Evolutionary conservation across 2,329 filamentous ascomycete species (phyloP), one percentile per base, ranked within the genome.

Genomic region (Fusarium gaditjirri): DNA sequence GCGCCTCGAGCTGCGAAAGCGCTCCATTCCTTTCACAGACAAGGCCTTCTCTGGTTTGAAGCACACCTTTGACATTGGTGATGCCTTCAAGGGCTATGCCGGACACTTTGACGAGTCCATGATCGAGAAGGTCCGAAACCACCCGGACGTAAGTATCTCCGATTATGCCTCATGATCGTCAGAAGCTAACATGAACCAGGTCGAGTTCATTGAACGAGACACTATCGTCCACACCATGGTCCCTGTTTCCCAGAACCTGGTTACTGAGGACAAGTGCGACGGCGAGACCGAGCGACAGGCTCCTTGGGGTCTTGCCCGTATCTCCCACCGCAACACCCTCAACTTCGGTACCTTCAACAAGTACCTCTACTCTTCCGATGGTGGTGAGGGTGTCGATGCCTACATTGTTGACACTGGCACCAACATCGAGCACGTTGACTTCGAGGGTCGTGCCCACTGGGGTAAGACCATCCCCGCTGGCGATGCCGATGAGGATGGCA

Each of bases 391-490:
- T 82, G 96, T 99, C 76, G 96, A 99, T 84, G 96, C 96, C 80
- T 99, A 99, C 81, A 93, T 99, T 74, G 97, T 99, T 80, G 96
- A 99, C 86, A 99, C 96, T 62, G 97, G 96, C 79, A 97, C 93
- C 88, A 98, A 98, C 87, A 83, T 87, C 76, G 90, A 95, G 53
- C 96, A 99, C 86, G 94, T 97, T 76, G 96, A 99, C 85, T 99
- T 99, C 74, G 95, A 97, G 85, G 96, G 94, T 71, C 95, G 96
- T 83, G 96, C 97, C 77, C 87, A 90, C 79, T 99, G 96, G 96
- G 96, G 96, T 82, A 96, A 97, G 90, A 99, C 96, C 76, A 95
- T 99, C 78, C 97, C 97, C 70, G 76, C 83, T 52, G 91, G 91
- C 70, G 95, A 99, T 81, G 91, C 88, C 55, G 96, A 99, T 81